Evolutionary conservation across 495 filamentous ascomycete species (phyloP), one percentile per base, ranked within the genome.

Genomic region (Pseudevernia furfuracea): DNA sequence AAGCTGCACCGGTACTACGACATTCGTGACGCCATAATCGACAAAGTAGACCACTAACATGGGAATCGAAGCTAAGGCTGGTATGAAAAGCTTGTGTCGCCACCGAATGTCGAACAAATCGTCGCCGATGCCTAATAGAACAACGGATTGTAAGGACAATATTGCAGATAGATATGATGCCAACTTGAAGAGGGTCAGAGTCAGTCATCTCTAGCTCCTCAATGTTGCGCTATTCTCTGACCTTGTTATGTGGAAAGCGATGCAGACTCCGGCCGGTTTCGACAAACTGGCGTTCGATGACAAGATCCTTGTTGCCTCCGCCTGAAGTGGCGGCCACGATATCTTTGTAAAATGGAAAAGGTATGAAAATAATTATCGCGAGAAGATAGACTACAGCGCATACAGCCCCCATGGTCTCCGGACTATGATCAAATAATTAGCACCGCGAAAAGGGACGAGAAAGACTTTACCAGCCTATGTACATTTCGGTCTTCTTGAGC

Each of bases 101-200:
- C 94, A 99, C 70, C 95, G 86, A 69, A 99, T 95, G 74, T 99
- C 94, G 76, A 99, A 96, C 19, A 97, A 83, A 74, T 99, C 94
- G 74, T 99, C 94, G 30, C 89, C 90, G 63, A 97, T 88, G 41
- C 94, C 94, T 48, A 99, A 89, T 48, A 97, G 86, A 37, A 90
- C 85, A 61, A 96, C 88, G 34, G 84, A 88, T 76, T 96, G 91
- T 37, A 99, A 82, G 9, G 92, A 95, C 63, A 97, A 84, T 63
- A 97, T 85, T 44, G 92, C 93, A 17, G 94, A 97, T 41, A 97
- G 85, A 73, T 96, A 99, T 36, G 92, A 94, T 44, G 93, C 91
- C 48, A 98, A 85, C 92, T 97, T 65, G 34, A 32, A 25, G 49
- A 21, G 44, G 39, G 49, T 63, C 39, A 64, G 43, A 34, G 43